Base-by-base conservation (phyloP, 495 filamentous ascomycete genomes). In the Saxophila tyrrhenica region DNA sequence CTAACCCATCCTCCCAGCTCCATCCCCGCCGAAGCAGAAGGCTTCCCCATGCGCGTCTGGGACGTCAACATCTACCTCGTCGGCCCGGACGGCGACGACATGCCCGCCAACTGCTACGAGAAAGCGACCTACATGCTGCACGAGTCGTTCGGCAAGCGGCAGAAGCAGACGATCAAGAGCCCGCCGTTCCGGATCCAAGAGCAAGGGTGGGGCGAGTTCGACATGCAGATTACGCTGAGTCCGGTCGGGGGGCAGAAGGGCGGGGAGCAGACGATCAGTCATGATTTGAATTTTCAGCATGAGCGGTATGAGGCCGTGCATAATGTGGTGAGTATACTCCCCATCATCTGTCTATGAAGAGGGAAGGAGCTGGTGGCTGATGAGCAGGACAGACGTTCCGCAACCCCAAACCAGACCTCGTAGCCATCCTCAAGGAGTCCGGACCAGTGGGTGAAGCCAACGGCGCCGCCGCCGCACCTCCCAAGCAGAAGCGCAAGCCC, bases 121-220 rank as follows among this genome's bases (percentile, higher is more conserved):
- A 95, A 90, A 73, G 94, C 82, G 16, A 80, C 78, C 21, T 99
- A 95, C 73, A 84, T 85, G 56, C 77, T 99, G 21, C 94, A 99
- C 67, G 92, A 94, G 16, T 89, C 87, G 47, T 99, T 99, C 65
- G 85, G 79, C 29, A 82, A 85, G 52, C 82, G 77, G 20, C 70
- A 86, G 22, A 79, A 75, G 22, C 92, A 95, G 71, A 82, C 89
- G 94, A 78, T 70, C 74, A 83, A 81, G 62, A 82, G 82, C 38
- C 83, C 88, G 0, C 92, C 92, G 0, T 99, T 97, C 74, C 78
- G 79, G 22, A 92, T 95, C 66, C 72, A 79, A 50, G 94, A 99
- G 69, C 84, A 94, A 69, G 94, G 94, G 62, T 99, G 94, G 94
- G 94, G 94, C 63, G 94, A 99, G 71, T 99, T 99, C 65, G 94